phyloP scores from a whole-genome alignment of 768 basidiomycete genomes.

The Rhodotorula diobovata region DNA sequence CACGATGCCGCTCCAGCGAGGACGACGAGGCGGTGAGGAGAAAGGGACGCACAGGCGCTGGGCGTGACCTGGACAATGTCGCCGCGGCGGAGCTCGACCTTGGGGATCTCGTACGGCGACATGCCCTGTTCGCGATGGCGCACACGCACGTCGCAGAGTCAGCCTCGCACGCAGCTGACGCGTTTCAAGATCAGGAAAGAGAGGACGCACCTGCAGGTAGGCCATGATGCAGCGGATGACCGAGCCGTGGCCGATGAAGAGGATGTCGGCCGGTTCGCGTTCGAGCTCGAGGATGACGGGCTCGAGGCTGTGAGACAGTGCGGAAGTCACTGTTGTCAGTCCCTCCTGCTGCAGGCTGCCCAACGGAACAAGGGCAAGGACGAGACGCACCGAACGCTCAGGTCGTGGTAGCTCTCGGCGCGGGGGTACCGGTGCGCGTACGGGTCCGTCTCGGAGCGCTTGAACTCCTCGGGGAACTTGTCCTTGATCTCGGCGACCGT shows the following conservation, averaged over 20 bases:
- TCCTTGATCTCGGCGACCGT: slow-evolving; percentile 82
- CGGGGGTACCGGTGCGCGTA: slow-evolving; percentile 53
- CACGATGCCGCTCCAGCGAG: too few relatives aligned
- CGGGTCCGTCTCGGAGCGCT: slow-evolving; percentile 83
- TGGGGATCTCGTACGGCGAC: slow-evolving; percentile 91
- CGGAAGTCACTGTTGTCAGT: not conserved
- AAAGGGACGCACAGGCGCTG: slow-evolving; percentile 30
- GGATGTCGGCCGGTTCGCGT: slow-evolving; percentile 83
- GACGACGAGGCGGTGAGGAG: too few relatives aligned
- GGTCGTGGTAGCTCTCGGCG: slow-evolving; percentile 88
- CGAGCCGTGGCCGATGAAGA: slow-evolving; percentile 73
- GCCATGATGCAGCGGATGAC: slow-evolving; percentile 81
- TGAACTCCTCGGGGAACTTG: slow-evolving; percentile 91
- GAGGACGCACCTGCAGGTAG: slow-evolving; percentile 46
- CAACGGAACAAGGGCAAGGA: not conserved
- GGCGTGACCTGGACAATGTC: slow-evolving; percentile 72
- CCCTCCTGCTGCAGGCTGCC: too few relatives aligned
- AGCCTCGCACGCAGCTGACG: slow-evolving; percentile 9
- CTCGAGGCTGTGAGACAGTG: slow-evolving; percentile 29
- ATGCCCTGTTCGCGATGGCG: slow-evolving; percentile 55
- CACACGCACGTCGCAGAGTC: slow-evolving; percentile 38
- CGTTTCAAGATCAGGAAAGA: slow-evolving; percentile 34
- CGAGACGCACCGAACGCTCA: slow-evolving; percentile 49
- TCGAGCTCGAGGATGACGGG: slow-evolving; percentile 75
- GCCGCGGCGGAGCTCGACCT: slow-evolving; percentile 92